Conservation (phyloP, 129 eudicot genomes). For the Ambrosia trifida region DNA sequence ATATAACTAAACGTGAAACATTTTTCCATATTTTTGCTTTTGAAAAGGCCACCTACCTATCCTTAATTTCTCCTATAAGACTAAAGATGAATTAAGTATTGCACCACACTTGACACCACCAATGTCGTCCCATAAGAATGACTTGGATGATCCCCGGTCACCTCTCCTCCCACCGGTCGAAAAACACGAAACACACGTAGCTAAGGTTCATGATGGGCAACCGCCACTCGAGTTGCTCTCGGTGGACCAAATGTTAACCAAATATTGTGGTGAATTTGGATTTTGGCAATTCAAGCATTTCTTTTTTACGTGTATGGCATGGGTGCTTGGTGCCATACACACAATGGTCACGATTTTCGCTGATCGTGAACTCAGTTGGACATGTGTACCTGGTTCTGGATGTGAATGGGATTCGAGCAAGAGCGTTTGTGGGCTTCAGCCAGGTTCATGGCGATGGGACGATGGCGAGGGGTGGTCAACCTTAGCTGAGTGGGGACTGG, state of each 20-base stretch:
- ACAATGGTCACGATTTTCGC: slow-evolving; percentile 89
- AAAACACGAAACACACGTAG: neutral
- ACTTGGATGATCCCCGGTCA: slow-evolving; percentile 38
- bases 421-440: slow-evolving; percentile 51
- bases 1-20: neutral
- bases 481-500: slow-evolving; percentile 78
- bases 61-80: neutral
- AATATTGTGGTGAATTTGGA: slow-evolving; percentile 92
- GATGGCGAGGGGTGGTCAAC: slow-evolving; percentile 57
- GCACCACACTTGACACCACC: neutral
- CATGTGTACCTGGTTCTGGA: slow-evolving; percentile 36
- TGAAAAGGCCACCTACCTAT: too few species aligned
- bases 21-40: too few species aligned
- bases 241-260: slow-evolving; percentile 66
- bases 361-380: slow-evolving; percentile 80
- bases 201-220: slow-evolving; percentile 5
- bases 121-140: slow-evolving; percentile 13
- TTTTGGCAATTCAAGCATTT: slow-evolving; percentile 77
- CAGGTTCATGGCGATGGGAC: slow-evolving; percentile 63
- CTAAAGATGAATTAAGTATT: neutral
- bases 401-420: slow-evolving; percentile 22
- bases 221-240: slow-evolving; percentile 36
- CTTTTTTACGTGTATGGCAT: slow-evolving; percentile 61
- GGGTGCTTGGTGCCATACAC: slow-evolving; percentile 81
- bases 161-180: slow-evolving; percentile 40